Evolutionary conservation across 169 alveolate genomes (phyloP).

Genomic region (Besnoitia besnoiti): DNA sequence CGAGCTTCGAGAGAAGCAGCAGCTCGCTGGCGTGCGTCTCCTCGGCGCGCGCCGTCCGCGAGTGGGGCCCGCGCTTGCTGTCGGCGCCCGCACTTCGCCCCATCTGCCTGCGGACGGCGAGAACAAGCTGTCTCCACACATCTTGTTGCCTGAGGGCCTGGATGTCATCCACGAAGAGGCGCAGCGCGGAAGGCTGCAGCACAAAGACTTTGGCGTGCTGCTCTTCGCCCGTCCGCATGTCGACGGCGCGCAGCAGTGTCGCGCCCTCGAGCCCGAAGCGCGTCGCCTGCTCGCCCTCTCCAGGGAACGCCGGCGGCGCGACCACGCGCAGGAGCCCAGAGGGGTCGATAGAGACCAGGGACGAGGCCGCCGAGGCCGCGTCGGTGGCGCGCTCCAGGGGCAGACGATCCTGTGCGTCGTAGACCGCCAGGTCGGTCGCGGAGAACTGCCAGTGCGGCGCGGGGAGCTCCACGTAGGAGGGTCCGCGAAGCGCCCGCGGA

Average conservation of each 20-base stretch:
- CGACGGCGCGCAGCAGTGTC: slow-evolving; percentile 35
- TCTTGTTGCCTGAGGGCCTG: slow-evolving; percentile 27
- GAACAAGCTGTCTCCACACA: slow-evolving; percentile 4
- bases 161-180: slow-evolving; percentile 25
- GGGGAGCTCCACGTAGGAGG: background rate
- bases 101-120: background rate
- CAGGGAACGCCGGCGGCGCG: background rate
- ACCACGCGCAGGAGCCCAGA: slow-evolving; percentile 13
- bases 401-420: background rate
- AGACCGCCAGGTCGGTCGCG: slow-evolving; percentile 11
- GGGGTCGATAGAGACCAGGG: slow-evolving; percentile 9
- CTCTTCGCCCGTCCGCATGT: slow-evolving; percentile 51
- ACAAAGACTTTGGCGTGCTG: slow-evolving; percentile 63
- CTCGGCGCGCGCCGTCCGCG: too few species aligned
- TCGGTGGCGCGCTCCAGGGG: slow-evolving; percentile 9
- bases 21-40: background rate
- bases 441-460: slow-evolving; percentile 23
- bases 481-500: background rate
- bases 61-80: too few species aligned
- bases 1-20: background rate
- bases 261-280: slow-evolving; percentile 18
- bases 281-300: background rate
- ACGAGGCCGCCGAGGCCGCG: background rate
- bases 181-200: slow-evolving; percentile 35
- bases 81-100: background rate